Evolutionary conservation across 345 rosid species (phyloP).

Genomic region (Salix dunnii): DNA sequence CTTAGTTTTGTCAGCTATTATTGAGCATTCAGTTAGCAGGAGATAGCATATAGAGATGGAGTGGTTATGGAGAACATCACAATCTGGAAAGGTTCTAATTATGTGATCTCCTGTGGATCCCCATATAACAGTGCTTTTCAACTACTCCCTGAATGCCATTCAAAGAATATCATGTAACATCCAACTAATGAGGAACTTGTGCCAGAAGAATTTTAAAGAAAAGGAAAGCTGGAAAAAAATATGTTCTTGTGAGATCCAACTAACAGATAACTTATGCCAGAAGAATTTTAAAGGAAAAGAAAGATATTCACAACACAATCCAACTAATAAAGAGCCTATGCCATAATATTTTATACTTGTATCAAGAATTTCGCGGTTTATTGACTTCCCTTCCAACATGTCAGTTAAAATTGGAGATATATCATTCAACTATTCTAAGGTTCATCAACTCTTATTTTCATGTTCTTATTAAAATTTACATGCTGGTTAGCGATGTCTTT

Average conservation of each 20-base stretch:
- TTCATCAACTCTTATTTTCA: not conserved
- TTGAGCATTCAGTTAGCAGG: too few species aligned
- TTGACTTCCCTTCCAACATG: not conserved
- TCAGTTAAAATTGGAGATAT: not conserved
- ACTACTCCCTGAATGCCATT: conserved; percentile 1
- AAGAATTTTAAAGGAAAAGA: not conserved
- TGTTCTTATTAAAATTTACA: not conserved
- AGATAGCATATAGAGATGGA: too few species aligned
- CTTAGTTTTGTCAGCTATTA: too few species aligned
- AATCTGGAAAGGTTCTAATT: not conserved
- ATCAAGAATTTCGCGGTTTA: not conserved
- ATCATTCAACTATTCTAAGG: not conserved
- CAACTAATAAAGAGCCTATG: not conserved
- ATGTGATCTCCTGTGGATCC: not conserved
- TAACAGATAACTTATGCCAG: not conserved
- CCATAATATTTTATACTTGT: not conserved
- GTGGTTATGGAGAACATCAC: not conserved
- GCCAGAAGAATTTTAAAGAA: not conserved
- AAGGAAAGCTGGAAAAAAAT: not conserved
- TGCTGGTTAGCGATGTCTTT: not conserved
- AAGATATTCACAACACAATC: not conserved
- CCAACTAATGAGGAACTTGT: not conserved
- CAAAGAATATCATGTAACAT: not conserved
- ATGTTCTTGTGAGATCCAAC: not conserved
- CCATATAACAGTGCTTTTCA: not conserved